Conservation (phyloP, 2,329 filamentous ascomycete species). For the Hypoxylon sp. region DNA sequence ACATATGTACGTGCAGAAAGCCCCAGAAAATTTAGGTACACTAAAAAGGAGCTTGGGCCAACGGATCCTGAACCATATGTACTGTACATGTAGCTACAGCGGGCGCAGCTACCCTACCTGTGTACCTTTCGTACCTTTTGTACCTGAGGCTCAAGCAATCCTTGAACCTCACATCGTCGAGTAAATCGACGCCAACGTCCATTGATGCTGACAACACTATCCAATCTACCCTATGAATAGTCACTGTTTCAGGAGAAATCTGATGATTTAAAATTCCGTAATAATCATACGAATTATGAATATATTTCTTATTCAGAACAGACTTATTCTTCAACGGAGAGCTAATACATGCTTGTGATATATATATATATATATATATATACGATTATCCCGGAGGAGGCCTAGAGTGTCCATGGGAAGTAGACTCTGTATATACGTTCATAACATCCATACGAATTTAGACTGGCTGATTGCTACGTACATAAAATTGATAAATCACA, state of each 20-base stretch:
- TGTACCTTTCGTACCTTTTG: conserved; percentile 18
- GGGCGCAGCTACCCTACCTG: conserved; percentile 14
- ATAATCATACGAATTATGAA: not conserved
- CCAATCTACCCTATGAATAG: not conserved
- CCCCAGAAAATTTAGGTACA: no score
- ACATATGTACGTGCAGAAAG: not conserved
- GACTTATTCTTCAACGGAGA: not conserved
- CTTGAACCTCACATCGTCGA: conserved; percentile 34
- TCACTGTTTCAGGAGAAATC: not conserved
- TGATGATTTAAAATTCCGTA: not conserved
- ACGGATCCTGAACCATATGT: not conserved
- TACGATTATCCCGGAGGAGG: not conserved
- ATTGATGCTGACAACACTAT: not conserved
- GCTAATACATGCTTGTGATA: not conserved
- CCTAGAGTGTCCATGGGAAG: not conserved
- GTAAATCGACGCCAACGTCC: conserved; percentile 3
- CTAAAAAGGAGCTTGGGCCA: conserved; percentile 22
- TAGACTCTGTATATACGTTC: not conserved
- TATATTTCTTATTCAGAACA: not conserved
- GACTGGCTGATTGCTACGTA: not conserved
- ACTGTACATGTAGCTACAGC: not conserved
- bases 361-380: not conserved
- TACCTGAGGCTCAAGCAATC: conserved; percentile 36
- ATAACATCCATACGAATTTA: not conserved
- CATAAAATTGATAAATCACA: not conserved